Conservation (phyloP, 2,329 filamentous ascomycete species). For the Aureobasidium musti region DNA sequence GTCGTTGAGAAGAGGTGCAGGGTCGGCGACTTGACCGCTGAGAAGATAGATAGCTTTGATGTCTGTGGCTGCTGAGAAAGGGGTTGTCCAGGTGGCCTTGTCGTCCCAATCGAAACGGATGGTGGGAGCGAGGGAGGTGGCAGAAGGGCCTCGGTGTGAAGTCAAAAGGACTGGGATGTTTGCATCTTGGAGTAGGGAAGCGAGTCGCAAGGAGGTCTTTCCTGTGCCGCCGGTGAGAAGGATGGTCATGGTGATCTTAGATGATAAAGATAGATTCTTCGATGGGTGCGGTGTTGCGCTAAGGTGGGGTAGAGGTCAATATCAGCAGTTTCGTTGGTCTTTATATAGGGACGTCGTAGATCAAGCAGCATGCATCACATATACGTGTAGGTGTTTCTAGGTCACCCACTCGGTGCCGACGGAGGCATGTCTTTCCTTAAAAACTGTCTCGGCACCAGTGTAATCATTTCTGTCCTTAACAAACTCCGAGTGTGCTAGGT, state of each 20-base stretch:
- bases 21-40: not conserved
- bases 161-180: not conserved
- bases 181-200: not conserved
- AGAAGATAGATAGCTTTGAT: not conserved
- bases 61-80: not conserved
- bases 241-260: not conserved
- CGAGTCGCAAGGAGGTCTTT: not conserved
- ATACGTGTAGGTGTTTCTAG: no score
- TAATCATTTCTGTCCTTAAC: no score
- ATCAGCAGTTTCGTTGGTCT: no score
- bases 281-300: no score
- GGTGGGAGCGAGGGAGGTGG: not conserved
- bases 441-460: no score
- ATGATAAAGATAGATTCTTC: no score
- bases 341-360: no score
- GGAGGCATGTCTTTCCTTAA: no score
- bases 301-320: no score
- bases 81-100: not conserved
- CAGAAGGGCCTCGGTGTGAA: not conserved
- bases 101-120: slow-evolving; percentile 4
- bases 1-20: not conserved
- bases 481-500: no score
- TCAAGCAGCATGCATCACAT: no score
- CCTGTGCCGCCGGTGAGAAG: slow-evolving; percentile 23
- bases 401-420: no score